Evolutionary conservation across 257 asterid genomes (phyloP).

Genomic region (Nicotiana noctiflora): DNA sequence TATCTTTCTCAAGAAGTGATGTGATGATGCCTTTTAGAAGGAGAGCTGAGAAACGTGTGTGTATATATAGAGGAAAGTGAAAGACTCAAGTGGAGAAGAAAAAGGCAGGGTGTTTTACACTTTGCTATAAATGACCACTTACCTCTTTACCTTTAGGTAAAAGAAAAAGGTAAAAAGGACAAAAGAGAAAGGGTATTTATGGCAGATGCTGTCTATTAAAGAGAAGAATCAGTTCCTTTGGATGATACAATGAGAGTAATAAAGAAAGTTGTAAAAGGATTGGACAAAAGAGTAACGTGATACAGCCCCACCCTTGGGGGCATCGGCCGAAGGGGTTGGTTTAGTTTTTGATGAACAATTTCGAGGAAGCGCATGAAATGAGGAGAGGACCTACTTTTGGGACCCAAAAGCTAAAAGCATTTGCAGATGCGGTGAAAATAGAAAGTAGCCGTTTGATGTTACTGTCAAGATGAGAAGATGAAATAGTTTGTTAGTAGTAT

Average conservation of each 20-base stretch:
- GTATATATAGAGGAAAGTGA: not conserved
- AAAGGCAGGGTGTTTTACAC: not conserved
- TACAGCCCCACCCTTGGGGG: not conserved
- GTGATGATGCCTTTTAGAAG: not conserved
- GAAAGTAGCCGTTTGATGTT: not conserved
- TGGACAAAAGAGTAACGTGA: not conserved
- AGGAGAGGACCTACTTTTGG: not conserved
- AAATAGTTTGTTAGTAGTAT: too few species aligned
- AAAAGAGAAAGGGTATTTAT: not conserved
- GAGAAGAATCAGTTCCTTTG: not conserved
- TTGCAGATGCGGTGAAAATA: not conserved
- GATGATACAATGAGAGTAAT: not conserved
- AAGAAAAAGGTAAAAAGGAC: not conserved
- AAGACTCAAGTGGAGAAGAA: not conserved
- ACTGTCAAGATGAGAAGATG: not conserved
- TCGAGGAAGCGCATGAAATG: not conserved
- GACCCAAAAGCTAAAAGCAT: not conserved
- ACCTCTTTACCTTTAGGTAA: not conserved
- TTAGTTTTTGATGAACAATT: not conserved
- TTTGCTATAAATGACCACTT: not conserved
- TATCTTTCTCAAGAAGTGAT: not conserved
- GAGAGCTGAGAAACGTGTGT: not conserved
- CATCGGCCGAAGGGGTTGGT: not conserved
- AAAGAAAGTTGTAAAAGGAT: not conserved
- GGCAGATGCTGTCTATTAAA: not conserved